Evolutionary conservation across 305 asterid species (phyloP).

Genomic region (Withania somnifera): DNA sequence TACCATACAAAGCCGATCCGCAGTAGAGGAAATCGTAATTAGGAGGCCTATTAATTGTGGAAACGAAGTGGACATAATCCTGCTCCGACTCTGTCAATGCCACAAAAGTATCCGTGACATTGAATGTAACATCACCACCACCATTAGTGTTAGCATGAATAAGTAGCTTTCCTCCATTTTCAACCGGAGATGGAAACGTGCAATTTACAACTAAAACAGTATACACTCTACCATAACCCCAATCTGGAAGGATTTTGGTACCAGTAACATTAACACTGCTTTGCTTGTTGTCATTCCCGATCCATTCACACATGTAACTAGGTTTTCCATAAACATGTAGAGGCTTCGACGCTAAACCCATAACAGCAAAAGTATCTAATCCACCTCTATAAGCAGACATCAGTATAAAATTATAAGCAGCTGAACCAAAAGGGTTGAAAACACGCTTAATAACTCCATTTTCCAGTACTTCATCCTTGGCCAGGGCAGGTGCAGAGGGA

Average conservation of each 20-base stretch:
- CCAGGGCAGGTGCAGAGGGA: not conserved
- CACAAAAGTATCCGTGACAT: slow-evolving; percentile 32
- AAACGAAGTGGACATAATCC: slow-evolving; percentile 19
- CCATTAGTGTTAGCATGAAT: slow-evolving; percentile 44
- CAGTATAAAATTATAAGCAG: slow-evolving; percentile 46
- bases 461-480: not conserved
- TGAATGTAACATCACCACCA: slow-evolving; percentile 18
- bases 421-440: slow-evolving; percentile 46
- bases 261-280: slow-evolving; percentile 20
- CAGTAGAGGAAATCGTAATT: slow-evolving; percentile 57
- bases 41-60: slow-evolving; percentile 17
- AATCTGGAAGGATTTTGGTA: slow-evolving; percentile 51
- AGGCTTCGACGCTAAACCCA: slow-evolving; percentile 64
- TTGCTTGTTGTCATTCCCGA: slow-evolving; percentile 4
- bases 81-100: slow-evolving; percentile 29
- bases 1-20: slow-evolving; percentile 61
- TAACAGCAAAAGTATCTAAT: slow-evolving; percentile 39
- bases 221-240: slow-evolving; percentile 87
- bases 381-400: slow-evolving; percentile 80
- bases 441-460: slow-evolving; percentile 34
- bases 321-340: slow-evolving; percentile 50
- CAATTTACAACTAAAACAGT: slow-evolving; percentile 71
- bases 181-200: slow-evolving; percentile 34
- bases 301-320: slow-evolving; percentile 50
- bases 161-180: slow-evolving; percentile 42